Percentiles rank a stretch among this genome's conserved stretches.
Conservation (phyloP, 257 asterid species). For the Solanum arcanum region DNA sequence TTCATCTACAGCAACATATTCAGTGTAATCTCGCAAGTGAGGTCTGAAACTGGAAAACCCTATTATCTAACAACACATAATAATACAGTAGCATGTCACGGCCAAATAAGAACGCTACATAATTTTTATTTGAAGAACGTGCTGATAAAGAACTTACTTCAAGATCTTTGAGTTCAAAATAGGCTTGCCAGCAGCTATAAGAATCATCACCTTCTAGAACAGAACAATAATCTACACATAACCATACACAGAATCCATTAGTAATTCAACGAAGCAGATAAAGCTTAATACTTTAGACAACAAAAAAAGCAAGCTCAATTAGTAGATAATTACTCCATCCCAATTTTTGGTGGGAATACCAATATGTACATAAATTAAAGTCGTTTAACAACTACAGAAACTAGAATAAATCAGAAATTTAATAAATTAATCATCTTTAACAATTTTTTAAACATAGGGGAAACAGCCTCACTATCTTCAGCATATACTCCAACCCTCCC, state of each 20-base stretch:
- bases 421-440: not conserved
- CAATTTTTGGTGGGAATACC: not conserved
- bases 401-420: not conserved
- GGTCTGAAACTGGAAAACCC: not conserved
- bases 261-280: not conserved
- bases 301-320: not conserved
- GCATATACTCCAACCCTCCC: not conserved
- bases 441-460: not conserved
- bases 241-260: not conserved
- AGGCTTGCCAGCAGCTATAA: slow-evolving; percentile 91
- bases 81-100: not conserved
- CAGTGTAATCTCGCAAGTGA: not conserved
- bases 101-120: not conserved
- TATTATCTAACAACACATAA: not conserved
- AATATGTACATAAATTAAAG: not conserved
- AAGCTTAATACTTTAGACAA: not conserved
- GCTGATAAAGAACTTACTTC: slow-evolving; percentile 43
- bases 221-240: slow-evolving; percentile 64
- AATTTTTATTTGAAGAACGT: not conserved
- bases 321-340: not conserved
- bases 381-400: not conserved
- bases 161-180: slow-evolving; percentile 87
- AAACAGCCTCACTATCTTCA: not conserved
- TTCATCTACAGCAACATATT: not conserved
- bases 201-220: slow-evolving; percentile 78